These are phyloP conservation scores for Fraxinus excelsior DNA, from an alignment of 257 asterid genomes.

Conservation along the genomic window DNA sequence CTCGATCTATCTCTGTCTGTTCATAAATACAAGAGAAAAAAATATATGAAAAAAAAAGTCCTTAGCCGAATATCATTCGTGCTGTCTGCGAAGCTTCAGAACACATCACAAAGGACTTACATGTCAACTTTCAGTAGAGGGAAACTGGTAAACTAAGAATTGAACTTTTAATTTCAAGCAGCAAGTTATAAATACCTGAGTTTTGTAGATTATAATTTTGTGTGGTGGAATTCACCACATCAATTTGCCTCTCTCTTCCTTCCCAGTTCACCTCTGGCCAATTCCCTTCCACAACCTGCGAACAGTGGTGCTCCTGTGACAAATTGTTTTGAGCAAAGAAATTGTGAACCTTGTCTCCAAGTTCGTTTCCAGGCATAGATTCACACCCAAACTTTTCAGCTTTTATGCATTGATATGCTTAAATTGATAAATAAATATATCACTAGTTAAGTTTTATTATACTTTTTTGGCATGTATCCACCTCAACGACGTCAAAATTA, in stretches of 20 bases:
- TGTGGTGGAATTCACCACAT: slow-evolving; percentile 35
- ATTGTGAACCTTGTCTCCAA: slow-evolving; percentile 88
- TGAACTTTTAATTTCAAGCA: slow-evolving; percentile 4
- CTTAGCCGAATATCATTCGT: neutral
- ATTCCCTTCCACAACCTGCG: slow-evolving; percentile 58
- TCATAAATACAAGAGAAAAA: slow-evolving; percentile 20
- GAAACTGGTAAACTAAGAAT: neutral
- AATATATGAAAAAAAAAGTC: neutral
- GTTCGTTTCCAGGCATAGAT: slow-evolving; percentile 97
- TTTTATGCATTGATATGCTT: slow-evolving; percentile 9
- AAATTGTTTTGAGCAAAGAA: slow-evolving; percentile 76
- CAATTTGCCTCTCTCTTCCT: slow-evolving; percentile 60
- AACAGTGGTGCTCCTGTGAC: slow-evolving; percentile 64
- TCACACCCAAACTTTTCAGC: slow-evolving; percentile 15
- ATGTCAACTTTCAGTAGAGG: neutral
- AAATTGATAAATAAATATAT: slow-evolving; percentile 18
- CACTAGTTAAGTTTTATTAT: slow-evolving; percentile 6
- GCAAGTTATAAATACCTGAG: slow-evolving; percentile 34
- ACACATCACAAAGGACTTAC: slow-evolving; percentile 5
- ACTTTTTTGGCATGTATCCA: slow-evolving; percentile 14
- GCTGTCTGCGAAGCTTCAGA: slow-evolving; percentile 2
- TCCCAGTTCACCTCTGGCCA: slow-evolving; percentile 63
- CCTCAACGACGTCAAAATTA: slow-evolving; percentile 9
- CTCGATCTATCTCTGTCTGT: slow-evolving; percentile 63
- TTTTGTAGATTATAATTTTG: slow-evolving; percentile 37